Evolutionary conservation across 2,329 filamentous ascomycete genomes (phyloP).

Genomic region (Apiospora sp.): DNA sequence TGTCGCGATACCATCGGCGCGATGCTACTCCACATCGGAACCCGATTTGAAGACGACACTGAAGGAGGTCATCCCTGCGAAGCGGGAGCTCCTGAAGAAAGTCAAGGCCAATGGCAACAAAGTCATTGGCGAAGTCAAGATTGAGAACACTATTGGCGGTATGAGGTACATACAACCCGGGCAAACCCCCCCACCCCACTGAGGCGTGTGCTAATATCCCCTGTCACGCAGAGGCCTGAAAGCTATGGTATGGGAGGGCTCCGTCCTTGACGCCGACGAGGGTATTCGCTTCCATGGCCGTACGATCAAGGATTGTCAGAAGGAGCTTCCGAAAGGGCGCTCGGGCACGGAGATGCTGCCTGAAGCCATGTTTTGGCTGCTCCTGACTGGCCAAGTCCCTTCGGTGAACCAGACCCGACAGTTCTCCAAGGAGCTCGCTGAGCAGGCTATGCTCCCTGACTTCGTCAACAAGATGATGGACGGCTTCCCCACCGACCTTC

Average conservation of each 20-base stretch:
- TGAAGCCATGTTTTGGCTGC: conserved; percentile 99
- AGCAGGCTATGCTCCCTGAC: conserved; percentile 81
- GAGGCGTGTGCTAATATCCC: conserved; percentile 43
- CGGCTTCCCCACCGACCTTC: conserved; percentile 85
- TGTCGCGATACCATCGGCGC: conserved; percentile 44
- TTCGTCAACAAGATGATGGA: conserved; percentile 91
- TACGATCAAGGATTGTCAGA: conserved; percentile 98
- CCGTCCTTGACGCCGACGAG: conserved; percentile 94
- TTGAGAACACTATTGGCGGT: conserved; percentile 92
- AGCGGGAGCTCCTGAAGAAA: conserved; percentile 91
- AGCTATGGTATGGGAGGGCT: conserved; percentile 99
- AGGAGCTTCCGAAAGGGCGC: conserved; percentile 89
- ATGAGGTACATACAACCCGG: conserved; percentile 67
- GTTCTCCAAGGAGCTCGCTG: conserved; percentile 86
- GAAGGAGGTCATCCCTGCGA: conserved; percentile 84
- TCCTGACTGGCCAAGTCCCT: conserved; percentile 92
- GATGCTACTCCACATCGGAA: conserved; percentile 79
- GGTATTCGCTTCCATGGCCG: conserved; percentile 98
- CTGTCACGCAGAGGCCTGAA: conserved; percentile 72
- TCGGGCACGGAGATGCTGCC: conserved; percentile 96
- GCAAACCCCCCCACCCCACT: conserved; percentile 26
- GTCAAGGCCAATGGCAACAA: conserved; percentile 87
- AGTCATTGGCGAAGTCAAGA: conserved; percentile 89
- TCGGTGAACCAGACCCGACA: conserved; percentile 80
- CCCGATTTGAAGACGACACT: conserved; percentile 90